Percentiles rank a stretch among this genome's conserved stretches.
Evolutionary conservation across 495 filamentous ascomycete species (phyloP).

Genomic region (Cercophora sp.): DNA sequence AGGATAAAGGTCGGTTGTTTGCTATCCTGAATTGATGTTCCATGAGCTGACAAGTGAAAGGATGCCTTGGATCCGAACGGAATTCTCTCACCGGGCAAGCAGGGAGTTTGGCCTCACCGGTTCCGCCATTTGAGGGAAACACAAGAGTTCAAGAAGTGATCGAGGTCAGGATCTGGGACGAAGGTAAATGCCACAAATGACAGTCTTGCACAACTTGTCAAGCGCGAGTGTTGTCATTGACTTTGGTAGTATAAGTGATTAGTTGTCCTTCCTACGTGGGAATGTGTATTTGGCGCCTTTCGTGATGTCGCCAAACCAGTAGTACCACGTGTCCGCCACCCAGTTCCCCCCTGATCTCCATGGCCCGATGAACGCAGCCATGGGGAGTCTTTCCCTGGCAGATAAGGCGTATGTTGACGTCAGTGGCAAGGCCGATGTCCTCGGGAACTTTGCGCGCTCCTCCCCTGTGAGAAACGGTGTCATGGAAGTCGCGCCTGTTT

Average conservation of each 20-base stretch:
- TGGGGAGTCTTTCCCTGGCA: slow-evolving; percentile 25
- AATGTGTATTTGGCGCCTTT: slow-evolving; percentile 28
- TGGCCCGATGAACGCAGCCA: slow-evolving; percentile 27
- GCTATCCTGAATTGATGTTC: not conserved
- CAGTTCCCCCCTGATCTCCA: slow-evolving; percentile 32
- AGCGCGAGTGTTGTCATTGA: no score
- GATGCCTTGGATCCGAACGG: slow-evolving; percentile 32
- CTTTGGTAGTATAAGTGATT: no score
- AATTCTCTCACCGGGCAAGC: slow-evolving; percentile 32
- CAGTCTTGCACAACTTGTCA: no score
- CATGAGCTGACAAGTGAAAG: slow-evolving; percentile 10
- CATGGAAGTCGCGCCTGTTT: slow-evolving; percentile 27
- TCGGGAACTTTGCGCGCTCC: slow-evolving; percentile 15
- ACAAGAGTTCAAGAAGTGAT: no score
- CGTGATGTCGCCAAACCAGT: slow-evolving; percentile 28
- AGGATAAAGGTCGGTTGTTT: slow-evolving; percentile 35
- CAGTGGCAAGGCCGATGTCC: slow-evolving; percentile 25
- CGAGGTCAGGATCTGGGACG: not conserved
- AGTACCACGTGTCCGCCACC: slow-evolving; percentile 23
- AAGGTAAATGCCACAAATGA: no score
- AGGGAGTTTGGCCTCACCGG: slow-evolving; percentile 31
- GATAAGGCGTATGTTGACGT: slow-evolving; percentile 2
- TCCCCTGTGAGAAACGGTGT: slow-evolving; percentile 22
- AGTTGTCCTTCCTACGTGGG: not conserved
- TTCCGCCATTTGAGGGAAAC: slow-evolving; percentile 23